Evolutionary conservation across 139 green algal genomes (phyloP), one percentile per base, ranked within the genome.

Genomic region (Picochlorum sp.): DNA sequence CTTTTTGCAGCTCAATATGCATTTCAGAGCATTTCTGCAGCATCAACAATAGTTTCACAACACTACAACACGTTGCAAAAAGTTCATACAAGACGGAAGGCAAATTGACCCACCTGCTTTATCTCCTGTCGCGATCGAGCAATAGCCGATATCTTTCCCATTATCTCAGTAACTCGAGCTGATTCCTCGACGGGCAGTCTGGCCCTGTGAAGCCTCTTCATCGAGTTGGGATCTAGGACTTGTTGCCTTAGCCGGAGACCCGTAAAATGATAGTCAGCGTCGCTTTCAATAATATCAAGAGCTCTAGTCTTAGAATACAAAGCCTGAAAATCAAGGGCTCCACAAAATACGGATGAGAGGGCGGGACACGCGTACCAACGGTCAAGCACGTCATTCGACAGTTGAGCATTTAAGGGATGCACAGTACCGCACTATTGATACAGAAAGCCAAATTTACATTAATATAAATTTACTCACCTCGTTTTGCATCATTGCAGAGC

Each of bases 1-100:
- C 59, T 6, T 22, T 32, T 41, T 67, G 53, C 8, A 73, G 37
- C 52, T 54, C 50, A 7, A 31, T 36, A 2, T 28, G 7, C n/a
- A 73, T 32, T 45, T 39, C 24, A 40, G 52, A 32, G 4, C 47
- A 51, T 30, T 73, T 59, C 66, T 73, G 66, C 65, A 63, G 12
- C 39, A 47, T n/a, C 39, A 14, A 20, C 12, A 47, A 14, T 44
- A 3, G 20, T 26, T 47, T 47, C 39, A 47, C n/a, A n/a, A n/a
- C n/a, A n/a, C 12, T 0, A n/a, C n/a, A n/a, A 59, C 29, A 52
- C 6, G 12, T 24, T 3, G 8, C 2, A 36, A 16, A 2, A 36
- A 55, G 4, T 24, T 33, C 20, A 7, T 47, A 7, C 26, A 9
- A n/a, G 13, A 18, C 4, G 32, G 8, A n/a, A 3, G 14, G 4